Conservation (phyloP, 371 early-diverging fungal species). For the Syncephalastrum contaminatum region DNA sequence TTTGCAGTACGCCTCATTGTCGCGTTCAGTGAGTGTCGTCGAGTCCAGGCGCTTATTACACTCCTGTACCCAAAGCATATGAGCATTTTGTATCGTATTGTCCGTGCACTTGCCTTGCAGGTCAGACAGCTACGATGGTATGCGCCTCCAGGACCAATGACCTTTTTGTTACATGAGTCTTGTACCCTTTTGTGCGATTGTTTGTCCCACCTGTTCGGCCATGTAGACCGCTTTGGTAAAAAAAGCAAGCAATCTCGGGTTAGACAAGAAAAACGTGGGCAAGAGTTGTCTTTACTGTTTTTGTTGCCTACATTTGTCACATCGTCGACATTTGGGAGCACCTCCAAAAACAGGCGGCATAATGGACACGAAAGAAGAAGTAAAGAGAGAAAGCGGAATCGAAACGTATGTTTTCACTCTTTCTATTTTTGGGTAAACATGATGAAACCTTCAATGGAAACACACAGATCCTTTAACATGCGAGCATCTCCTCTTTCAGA, state of each 20-base stretch:
- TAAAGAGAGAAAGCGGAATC: not conserved
- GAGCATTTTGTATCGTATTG: no score
- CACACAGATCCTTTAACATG: no score
- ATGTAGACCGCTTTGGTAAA: conserved; percentile 42
- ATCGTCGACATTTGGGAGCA: conserved; percentile 47
- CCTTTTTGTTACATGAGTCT: conserved; percentile 16
- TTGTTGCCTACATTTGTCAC: conserved; percentile 34
- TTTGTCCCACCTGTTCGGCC: conserved; percentile 43
- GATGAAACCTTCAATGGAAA: no score
- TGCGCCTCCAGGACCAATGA: conserved; percentile 44
- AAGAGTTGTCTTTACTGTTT: not conserved
- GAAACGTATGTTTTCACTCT: not conserved
- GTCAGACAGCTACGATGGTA: conserved; percentile 44
- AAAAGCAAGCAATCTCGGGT: not conserved
- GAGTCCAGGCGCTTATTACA: conserved; percentile 53
- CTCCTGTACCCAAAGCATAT: conserved; percentile 24
- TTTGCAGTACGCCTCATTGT: conserved; percentile 48
- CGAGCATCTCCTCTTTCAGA: no score
- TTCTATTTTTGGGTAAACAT: no score
- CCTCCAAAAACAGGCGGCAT: conserved; percentile 47
- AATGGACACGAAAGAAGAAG: not conserved
- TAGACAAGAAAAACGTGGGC: not conserved
- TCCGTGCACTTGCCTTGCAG: conserved; percentile 46
- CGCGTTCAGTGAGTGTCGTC: conserved; percentile 39
- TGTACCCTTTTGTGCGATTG: not conserved